Conservation (phyloP, 148 eudicot genomes). For the Nyssa sinensis region DNA sequence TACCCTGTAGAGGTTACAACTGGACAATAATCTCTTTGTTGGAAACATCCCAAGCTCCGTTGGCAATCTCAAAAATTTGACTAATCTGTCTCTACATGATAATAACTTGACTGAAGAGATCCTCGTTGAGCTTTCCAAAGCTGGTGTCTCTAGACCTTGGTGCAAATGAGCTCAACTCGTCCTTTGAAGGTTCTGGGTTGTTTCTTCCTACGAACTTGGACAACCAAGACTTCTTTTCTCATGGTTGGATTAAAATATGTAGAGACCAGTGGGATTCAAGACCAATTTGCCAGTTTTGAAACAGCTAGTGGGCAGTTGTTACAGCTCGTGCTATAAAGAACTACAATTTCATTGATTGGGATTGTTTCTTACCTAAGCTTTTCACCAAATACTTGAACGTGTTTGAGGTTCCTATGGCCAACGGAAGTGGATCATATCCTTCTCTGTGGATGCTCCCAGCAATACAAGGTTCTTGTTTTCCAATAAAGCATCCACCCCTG, state of each 20-base stretch:
- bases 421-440: constrained; percentile 80
- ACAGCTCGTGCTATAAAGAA: constrained; percentile 93
- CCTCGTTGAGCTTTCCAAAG: no score
- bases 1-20: no score
- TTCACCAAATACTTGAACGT: constrained; percentile 80
- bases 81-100: no score
- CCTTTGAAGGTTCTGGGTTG: no score
- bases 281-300: constrained; percentile 95
- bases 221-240: no score
- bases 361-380: constrained; percentile 63
- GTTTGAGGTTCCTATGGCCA: constrained; percentile 99
- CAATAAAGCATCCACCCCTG: constrained; percentile 68
- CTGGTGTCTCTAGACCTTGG: no score
- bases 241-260: constrained; percentile 58
- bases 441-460: constrained; percentile 85
- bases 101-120: no score
- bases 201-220: no score
- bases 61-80: no score
- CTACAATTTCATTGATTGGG: constrained; percentile 66
- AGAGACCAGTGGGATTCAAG: constrained; percentile 70
- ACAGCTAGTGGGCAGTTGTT: constrained; percentile 91
- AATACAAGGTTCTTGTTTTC: constrained; percentile 92
- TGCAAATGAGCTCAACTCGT: no score
- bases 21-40: no score
- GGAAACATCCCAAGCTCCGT: no score